Percentiles rank a stretch among this genome's conserved stretches.
Evolutionary conservation across 768 basidiomycete genomes (phyloP).

Genomic region (Termitomyces sp.): DNA sequence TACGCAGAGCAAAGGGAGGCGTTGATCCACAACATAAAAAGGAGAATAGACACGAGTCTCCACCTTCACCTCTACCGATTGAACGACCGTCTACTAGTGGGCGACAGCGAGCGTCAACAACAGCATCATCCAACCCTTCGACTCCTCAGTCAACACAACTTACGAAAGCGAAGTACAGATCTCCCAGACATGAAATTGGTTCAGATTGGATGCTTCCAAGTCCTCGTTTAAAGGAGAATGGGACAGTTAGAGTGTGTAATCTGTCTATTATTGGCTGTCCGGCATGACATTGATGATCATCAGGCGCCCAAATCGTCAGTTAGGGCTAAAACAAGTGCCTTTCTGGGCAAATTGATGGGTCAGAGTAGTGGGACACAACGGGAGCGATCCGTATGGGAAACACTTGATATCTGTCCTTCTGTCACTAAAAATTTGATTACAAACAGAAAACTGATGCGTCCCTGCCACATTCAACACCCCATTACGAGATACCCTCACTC

Average conservation of each 20-base stretch:
- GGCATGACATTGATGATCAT: slow-evolving; percentile 1
- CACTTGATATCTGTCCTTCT: slow-evolving; percentile 20
- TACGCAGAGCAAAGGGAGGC: slow-evolving; percentile 71
- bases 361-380: slow-evolving; percentile 29
- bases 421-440: slow-evolving; percentile 12
- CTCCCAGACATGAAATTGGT: slow-evolving; percentile 11
- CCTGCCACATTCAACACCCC: slow-evolving; percentile 21
- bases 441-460: slow-evolving; percentile 51
- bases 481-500: slow-evolving; percentile 34
- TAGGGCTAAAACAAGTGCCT: slow-evolving; percentile 72
- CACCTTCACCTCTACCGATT: slow-evolving; percentile 39
- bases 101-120: slow-evolving; percentile 39
- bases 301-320: slow-evolving; percentile 59
- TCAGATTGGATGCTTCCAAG: slow-evolving; percentile 46
- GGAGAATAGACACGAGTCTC: slow-evolving; percentile 27
- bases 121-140: slow-evolving; percentile 21
- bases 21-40: slow-evolving; percentile 27
- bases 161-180: slow-evolving; percentile 27
- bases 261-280: neutral
- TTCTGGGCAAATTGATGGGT: slow-evolving; percentile 76
- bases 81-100: slow-evolving; percentile 22
- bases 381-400: slow-evolving; percentile 45
- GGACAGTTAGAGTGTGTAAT: slow-evolving; percentile 43
- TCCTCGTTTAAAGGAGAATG: slow-evolving; percentile 39
- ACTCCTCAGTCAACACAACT: slow-evolving; percentile 24